phyloP scores from a whole-genome alignment of 2,329 filamentous ascomycete genomes.

The Orbilia quercus region DNA sequence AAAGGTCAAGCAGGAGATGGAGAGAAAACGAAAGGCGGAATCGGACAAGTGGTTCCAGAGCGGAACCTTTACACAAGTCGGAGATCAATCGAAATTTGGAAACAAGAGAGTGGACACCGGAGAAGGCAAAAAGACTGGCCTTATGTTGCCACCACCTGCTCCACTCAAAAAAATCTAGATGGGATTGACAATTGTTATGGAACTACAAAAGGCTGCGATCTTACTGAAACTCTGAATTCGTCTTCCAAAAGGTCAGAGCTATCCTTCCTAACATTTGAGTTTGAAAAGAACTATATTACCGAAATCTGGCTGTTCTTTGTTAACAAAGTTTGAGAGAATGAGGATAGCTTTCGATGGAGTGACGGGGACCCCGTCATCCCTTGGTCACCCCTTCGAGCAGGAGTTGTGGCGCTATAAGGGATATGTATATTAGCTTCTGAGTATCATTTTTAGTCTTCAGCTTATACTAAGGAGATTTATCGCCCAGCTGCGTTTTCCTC shows the following conservation, averaged over 20 bases:
- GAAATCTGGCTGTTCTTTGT: conserved; percentile 54
- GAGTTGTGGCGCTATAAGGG: conserved; percentile 46
- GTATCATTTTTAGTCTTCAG: background rate
- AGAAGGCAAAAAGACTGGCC: conserved; percentile 66
- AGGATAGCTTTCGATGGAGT: conserved; percentile 41
- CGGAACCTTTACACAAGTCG: conserved; percentile 93
- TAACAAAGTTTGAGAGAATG: conserved; percentile 51
- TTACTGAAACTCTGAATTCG: background rate
- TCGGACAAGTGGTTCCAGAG: conserved; percentile 97
- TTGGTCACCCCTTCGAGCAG: conserved; percentile 10
- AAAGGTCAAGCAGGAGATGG: conserved; percentile 86
- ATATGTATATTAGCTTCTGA: conserved; percentile 35
- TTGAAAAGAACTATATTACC: conserved; percentile 31
- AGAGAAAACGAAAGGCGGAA: conserved; percentile 89
- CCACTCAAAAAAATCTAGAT: conserved; percentile 56
- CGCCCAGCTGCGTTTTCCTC: too few relatives aligned
- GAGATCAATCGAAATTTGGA: conserved; percentile 70
- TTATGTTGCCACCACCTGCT: conserved; percentile 58
- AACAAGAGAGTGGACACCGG: conserved; percentile 84
- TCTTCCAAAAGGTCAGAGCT: conserved; percentile 51
- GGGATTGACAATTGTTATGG: background rate
- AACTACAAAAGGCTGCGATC: background rate
- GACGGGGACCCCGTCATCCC: background rate
- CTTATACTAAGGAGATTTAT: too few relatives aligned
- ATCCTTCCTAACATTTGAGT: conserved; percentile 48